Evolutionary conservation across 805 yeast species (phyloP), one percentile per base, ranked within the genome.

Genomic region (Tetrapisispora iriomotensis): DNA sequence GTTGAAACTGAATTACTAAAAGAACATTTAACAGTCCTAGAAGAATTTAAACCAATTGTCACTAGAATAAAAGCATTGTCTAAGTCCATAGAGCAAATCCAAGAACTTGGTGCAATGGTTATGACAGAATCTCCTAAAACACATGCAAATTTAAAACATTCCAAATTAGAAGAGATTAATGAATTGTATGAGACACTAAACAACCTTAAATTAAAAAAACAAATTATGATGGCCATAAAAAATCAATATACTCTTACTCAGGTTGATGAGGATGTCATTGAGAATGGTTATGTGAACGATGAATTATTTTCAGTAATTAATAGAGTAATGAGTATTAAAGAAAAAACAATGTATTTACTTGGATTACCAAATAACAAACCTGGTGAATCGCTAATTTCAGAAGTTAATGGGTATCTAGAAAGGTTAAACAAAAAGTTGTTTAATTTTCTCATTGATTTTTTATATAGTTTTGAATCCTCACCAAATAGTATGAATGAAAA

Each of bases 261-360:
- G 44, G 72, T 75, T 41, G 96, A 90, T 48, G 79, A 76, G 33
- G 81, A 74, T 49, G 59, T 72, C 6, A 62, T 88, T 29, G 54
- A 58, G 18, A 67, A 69, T 51, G 53, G 64, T 40, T 40, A 54
- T 14, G 44, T 72, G 8, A 62, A 66, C 29, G 64, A 67, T 2
- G 77, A 71, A 37, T 86, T 81, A 53, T 83, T 85, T 48, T 54
- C 51, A 3, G 71, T 75, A 1, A 63, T 88, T 25, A 60, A 65
- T 12, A 79, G 77, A 50, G 80, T 84, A 7, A 77, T 81, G 47
- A 51, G 55, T 27, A 80, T 88, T 22, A 77, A 79, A 53, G 68
- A 72, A 25, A 75, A 79, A 42, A 79, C 94, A 37, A 77, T 82
- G 34, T 71, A 79, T 15, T 63, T 92, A 23, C 67, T 92, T 19